Base-by-base conservation (phyloP, 2,329 filamentous ascomycete species). In the Alternaria arbusti region DNA sequence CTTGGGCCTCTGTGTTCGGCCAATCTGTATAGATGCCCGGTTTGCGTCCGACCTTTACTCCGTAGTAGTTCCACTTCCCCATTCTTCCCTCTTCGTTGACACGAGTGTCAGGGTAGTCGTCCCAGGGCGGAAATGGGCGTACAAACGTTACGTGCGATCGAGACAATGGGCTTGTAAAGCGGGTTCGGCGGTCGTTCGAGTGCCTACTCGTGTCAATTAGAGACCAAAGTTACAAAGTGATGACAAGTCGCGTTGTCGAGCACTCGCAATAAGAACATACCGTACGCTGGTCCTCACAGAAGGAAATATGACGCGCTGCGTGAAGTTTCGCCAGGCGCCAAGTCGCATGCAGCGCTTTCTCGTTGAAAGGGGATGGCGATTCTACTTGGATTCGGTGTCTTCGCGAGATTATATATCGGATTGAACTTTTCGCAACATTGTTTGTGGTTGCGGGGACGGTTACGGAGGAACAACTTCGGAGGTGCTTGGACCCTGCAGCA, bases 1-100 rank as follows among this genome's bases (percentile, higher is more conserved):
- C 92, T 67, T 95, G 91, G 67, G 89, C 84, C 64, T 90, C 85
- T 11, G 91, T 92, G 45, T 89, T 87, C 12, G 86, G 79, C 93
- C 94, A 90, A 57, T 86, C 85, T 5, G 84, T 86, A 75, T 90
- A 90, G 17, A 90, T 87, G 3, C 88, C 88, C 0, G 88, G 87
- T 9, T 83, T 80, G 25, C 84, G 83, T 17, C 88, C 88, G 50
- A 81, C 82, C 67, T 86, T 87, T 2, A 90, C 86, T 9, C 83
- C 88, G 66, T 90, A 90, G 74, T 84, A 90, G 70, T 86, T 86
- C 20, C 82, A 79, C 32, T 81, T 81, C 51, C 81, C 71, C 74
- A 75, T 76, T 12, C 36, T 58, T 25, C 47, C 56, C 40, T 61
- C 26, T 7, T 49, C 45, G n/a, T 55, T 44, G 47, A 62, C 30